Percentiles rank a stretch among this genome's conserved stretches.
Evolutionary conservation across 139 green algal genomes (phyloP).

Genomic region (Picochlorum sp.): DNA sequence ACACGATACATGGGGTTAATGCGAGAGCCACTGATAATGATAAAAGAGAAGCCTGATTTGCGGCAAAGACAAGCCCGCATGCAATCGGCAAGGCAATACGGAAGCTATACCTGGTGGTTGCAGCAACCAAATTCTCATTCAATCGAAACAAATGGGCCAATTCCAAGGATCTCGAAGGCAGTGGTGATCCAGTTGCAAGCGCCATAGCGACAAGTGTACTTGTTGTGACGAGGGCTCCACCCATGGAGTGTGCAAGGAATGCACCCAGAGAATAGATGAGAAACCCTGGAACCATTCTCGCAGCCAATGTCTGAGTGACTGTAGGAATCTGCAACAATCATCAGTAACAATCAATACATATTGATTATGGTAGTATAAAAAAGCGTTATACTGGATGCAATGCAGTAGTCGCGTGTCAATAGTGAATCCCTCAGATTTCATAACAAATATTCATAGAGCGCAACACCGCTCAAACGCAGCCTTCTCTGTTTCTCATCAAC

Average conservation of each 20-base stretch:
- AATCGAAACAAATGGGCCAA: constrained; percentile 21
- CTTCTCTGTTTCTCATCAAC: background rate
- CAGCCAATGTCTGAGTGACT: background rate
- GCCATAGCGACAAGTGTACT: background rate
- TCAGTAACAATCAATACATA: too few relatives aligned
- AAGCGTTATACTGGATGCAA: too few relatives aligned
- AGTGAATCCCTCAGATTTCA: constrained; percentile 30
- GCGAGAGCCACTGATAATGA: too few relatives aligned
- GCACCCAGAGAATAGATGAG: constrained; percentile 2
- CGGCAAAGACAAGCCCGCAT: background rate
- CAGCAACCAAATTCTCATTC: constrained; percentile 24
- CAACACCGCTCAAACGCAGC: background rate
- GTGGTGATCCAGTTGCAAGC: constrained; percentile 10
- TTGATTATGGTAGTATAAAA: too few relatives aligned
- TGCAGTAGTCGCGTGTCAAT: too few relatives aligned
- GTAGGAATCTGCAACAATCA: background rate
- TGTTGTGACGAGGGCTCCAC: background rate
- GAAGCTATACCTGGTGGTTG: background rate
- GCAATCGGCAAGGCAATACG: background rate
- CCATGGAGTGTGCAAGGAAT: background rate
- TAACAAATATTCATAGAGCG: constrained; percentile 26
- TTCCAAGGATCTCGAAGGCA: background rate
- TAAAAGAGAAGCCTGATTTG: background rate
- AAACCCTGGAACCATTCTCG: background rate
- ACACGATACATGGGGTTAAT: too few relatives aligned